phyloP scores from a whole-genome alignment of 139 green algal genomes.

The Chlamydomonas eustigma region DNA sequence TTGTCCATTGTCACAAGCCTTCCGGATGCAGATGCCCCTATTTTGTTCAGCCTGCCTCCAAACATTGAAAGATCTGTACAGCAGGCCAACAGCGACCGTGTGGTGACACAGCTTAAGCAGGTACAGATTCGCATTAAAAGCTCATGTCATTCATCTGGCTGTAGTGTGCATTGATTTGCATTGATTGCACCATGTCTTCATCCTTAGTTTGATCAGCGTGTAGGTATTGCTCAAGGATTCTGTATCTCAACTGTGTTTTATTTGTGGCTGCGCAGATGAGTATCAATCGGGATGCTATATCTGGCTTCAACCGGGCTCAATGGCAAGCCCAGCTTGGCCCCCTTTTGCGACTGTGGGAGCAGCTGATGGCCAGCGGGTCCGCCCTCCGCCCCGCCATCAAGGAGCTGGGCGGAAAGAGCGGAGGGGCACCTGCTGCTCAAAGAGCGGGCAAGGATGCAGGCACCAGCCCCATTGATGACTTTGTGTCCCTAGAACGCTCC shows the following conservation, averaged over 20 bases:
- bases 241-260: no score
- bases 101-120: slow-evolving; percentile 41
- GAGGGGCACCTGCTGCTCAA: neutral
- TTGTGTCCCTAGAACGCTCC: slow-evolving; percentile 51
- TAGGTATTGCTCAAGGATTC: no score
- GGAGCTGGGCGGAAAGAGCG: neutral
- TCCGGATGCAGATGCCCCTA: slow-evolving; percentile 52
- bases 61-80: slow-evolving; percentile 66
- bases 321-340: slow-evolving; percentile 58
- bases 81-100: slow-evolving; percentile 30
- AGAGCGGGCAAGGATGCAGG: neutral
- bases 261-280: no score
- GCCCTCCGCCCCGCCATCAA: neutral
- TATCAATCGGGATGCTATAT: slow-evolving; percentile 9
- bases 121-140: slow-evolving; percentile 29
- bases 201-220: no score
- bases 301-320: slow-evolving; percentile 38
- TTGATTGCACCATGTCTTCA: no score
- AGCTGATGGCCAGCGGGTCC: slow-evolving; percentile 20
- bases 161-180: no score
- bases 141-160: no score
- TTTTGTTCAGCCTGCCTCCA: slow-evolving; percentile 62
- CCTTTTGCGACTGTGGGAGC: slow-evolving; percentile 60
- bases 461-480: slow-evolving; percentile 46
- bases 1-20: slow-evolving; percentile 39